Conservation (phyloP, 2,329 filamentous ascomycete genomes). For the Colletotrichum eleusines region DNA sequence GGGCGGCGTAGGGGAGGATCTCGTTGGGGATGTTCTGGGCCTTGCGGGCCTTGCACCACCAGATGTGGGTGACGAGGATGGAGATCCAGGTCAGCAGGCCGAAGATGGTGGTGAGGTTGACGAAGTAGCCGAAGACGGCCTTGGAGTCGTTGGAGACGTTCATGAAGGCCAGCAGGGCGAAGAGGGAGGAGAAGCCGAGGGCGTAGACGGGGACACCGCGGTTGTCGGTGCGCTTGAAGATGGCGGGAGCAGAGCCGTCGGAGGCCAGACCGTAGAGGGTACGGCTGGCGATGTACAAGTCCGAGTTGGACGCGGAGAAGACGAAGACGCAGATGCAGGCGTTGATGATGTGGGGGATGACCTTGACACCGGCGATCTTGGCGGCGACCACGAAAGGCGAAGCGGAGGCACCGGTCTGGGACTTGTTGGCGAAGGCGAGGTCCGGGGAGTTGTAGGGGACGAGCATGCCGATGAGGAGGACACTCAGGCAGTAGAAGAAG, state of each 20-base stretch:
- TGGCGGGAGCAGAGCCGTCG: slow-evolving; percentile 77
- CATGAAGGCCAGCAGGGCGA: slow-evolving; percentile 77
- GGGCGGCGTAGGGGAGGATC: slow-evolving; percentile 73
- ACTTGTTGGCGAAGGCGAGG: slow-evolving; percentile 69
- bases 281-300: slow-evolving; percentile 80
- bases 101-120: slow-evolving; percentile 76
- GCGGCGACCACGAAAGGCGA: slow-evolving; percentile 84
- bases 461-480: slow-evolving; percentile 81
- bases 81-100: slow-evolving; percentile 76
- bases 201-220: slow-evolving; percentile 78
- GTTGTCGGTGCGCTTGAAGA: slow-evolving; percentile 78
- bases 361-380: slow-evolving; percentile 69
- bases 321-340: slow-evolving; percentile 81
- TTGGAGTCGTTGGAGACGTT: slow-evolving; percentile 63
- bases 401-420: slow-evolving; percentile 65
- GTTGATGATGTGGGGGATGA: slow-evolving; percentile 77
- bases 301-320: slow-evolving; percentile 82
- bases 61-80: slow-evolving; percentile 76
- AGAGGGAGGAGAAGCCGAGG: slow-evolving; percentile 69
- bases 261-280: slow-evolving; percentile 80
- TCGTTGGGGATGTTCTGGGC: slow-evolving; percentile 70
- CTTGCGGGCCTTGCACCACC: slow-evolving; percentile 71
- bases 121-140: slow-evolving; percentile 67
- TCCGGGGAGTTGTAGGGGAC: slow-evolving; percentile 76
- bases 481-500: slow-evolving; percentile 81